Evolutionary conservation across 2,329 filamentous ascomycete species (phyloP).

Genomic region (Colletotrichum karsti): DNA sequence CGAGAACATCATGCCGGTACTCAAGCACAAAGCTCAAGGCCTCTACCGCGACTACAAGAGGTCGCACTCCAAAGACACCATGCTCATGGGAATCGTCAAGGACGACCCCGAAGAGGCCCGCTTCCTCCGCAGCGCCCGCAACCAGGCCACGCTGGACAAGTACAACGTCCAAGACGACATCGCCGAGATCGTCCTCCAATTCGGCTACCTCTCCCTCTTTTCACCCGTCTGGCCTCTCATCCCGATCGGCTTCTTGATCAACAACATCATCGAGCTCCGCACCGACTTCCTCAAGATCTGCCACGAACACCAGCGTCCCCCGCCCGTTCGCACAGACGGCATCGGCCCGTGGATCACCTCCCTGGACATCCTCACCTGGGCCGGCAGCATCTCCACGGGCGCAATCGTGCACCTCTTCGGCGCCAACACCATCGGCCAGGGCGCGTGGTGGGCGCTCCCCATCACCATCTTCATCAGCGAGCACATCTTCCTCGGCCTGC

Average conservation of each 20-base stretch:
- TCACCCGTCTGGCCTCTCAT: constrained; percentile 81
- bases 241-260: constrained; percentile 75
- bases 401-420: constrained; percentile 80
- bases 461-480: constrained; percentile 78
- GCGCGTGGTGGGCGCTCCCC: constrained; percentile 72
- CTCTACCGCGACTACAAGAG: constrained; percentile 52
- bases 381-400: constrained; percentile 76
- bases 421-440: constrained; percentile 57
- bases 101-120: constrained; percentile 70
- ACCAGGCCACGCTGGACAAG: constrained; percentile 71
- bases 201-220: constrained; percentile 78
- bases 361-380: constrained; percentile 74
- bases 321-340: constrained; percentile 73
- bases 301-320: constrained; percentile 75
- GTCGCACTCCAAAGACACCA: constrained; percentile 45
- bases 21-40: constrained; percentile 66
- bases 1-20: constrained; percentile 74
- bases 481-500: constrained; percentile 73
- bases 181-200: constrained; percentile 77
- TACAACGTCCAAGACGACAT: constrained; percentile 81
- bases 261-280: constrained; percentile 81
- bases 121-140: constrained; percentile 71
- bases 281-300: constrained; percentile 82
- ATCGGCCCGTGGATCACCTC: constrained; percentile 79
- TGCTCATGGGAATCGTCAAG: constrained; percentile 54